Evolutionary conservation across 202 grass and related monocot genomes (phyloP), one percentile per base, ranked within the genome.

Genomic region (Panicum virgatum): DNA sequence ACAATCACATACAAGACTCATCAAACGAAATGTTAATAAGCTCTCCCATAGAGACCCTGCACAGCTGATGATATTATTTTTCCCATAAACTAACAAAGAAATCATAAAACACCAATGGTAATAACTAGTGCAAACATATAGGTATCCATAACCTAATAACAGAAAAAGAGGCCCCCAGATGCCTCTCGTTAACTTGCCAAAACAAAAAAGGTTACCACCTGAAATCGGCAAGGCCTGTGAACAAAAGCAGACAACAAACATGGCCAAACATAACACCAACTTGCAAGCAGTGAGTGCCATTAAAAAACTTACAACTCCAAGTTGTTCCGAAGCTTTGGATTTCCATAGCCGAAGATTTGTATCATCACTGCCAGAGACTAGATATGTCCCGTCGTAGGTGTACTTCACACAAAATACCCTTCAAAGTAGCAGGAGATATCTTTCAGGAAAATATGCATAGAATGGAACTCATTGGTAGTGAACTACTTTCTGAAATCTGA

Each of bases 301-400:
- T 59, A 61, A 19, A 57, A 78, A 62, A 85, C 97, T 90, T 94
- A 96, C 97, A 76, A 96, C 88, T 90, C 97, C 97, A 61, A 99
- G 74, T 78, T 99, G 93, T 87, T 99, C 97, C 50, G 91, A 94
- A 76, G 89, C 93, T 74, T 96, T 96, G 36, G 91, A 90, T 40
- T 94, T 99, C 93, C 97, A 99, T 62, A 96, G 57, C 36, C 91
- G 91, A 83, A 99, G 89, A 82, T 99, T 99, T 27, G 97, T 99
- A 68, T 99, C 97, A 89, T 99, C 97, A 90, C 93, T 99, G 43
- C 93, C 93, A 90, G 97, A 99, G 66, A 99, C 89, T 64, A 94
- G 37, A 84, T 99, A 99, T 27, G 93, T 94, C 38, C 83, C 91
- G 42, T 96, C 97, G 11, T 89, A 96, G 69, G 89, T 99, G 78